Percentiles rank a stretch among this genome's conserved stretches.
phyloP scores from a whole-genome alignment of 1,139 yeast species.

The Debaryomyces sp. region DNA sequence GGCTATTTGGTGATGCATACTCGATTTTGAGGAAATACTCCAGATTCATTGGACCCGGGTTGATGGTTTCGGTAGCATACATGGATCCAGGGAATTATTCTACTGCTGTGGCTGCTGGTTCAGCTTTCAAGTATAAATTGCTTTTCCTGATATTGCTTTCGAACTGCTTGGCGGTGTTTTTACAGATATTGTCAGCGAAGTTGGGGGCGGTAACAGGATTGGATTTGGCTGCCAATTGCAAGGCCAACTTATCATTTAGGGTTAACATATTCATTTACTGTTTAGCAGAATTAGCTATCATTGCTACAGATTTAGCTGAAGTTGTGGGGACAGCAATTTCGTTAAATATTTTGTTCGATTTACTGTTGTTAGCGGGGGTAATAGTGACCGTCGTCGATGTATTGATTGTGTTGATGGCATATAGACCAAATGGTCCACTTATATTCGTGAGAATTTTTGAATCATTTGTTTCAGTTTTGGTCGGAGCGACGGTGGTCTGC shows the following conservation, averaged over 20 bases:
- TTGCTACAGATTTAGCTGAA: conserved; percentile 92
- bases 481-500: conserved; percentile 81
- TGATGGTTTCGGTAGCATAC: conserved; percentile 93
- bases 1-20: neutral
- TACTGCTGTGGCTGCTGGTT: conserved; percentile 93
- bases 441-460: conserved; percentile 80
- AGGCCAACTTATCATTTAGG: conserved; percentile 67
- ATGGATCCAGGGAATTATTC: conserved; percentile 98
- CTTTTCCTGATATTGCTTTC: conserved; percentile 80
- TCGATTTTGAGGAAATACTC: conserved; percentile 50
- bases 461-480: conserved; percentile 73
- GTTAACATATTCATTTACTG: conserved; percentile 65
- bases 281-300: conserved; percentile 84
- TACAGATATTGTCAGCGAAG: conserved; percentile 83
- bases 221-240: conserved; percentile 85
- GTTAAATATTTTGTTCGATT: conserved; percentile 72
- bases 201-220: conserved; percentile 90
- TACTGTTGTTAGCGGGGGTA: conserved; percentile 82
- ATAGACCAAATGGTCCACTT: conserved; percentile 85
- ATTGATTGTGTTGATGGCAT: conserved; percentile 80
- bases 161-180: conserved; percentile 81
- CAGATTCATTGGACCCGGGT: conserved; percentile 85
- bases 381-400: conserved; percentile 83
- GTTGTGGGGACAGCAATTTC: conserved; percentile 95
- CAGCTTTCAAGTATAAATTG: conserved; percentile 80